Percentiles rank a stretch among this genome's conserved stretches.
Evolutionary conservation across 805 yeast species (phyloP).

Genomic region (Peterozyma toletana): DNA sequence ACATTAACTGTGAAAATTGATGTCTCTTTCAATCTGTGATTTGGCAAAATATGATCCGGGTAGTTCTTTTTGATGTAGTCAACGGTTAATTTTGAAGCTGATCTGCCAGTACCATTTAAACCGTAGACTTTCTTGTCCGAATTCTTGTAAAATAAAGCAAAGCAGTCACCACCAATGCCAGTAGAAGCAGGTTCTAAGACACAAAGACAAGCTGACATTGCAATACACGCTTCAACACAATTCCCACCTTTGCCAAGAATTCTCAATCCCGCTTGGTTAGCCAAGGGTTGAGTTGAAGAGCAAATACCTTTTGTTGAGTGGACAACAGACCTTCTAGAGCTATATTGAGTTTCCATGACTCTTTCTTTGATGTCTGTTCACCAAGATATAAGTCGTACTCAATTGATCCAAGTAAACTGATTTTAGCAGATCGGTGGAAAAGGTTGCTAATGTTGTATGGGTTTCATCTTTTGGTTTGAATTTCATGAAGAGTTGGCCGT

Average conservation of each 20-base stretch:
- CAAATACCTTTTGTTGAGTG: conserved; percentile 70
- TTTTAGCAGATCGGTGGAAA: too few species aligned
- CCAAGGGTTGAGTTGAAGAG: conserved; percentile 70
- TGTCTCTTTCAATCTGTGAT: conserved; percentile 37
- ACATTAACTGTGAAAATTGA: conserved; percentile 61
- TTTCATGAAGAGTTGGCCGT: too few species aligned
- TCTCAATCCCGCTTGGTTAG: conserved; percentile 65
- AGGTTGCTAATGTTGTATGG: too few species aligned
- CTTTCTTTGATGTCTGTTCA: too few species aligned
- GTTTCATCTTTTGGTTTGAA: too few species aligned
- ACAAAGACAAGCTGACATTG: conserved; percentile 48
- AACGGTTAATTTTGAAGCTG: conserved; percentile 43
- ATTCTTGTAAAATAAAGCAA: conserved; percentile 50
- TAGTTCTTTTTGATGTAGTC: conserved; percentile 34
- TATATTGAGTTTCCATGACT: conserved; percentile 18
- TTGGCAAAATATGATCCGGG: conserved; percentile 35
- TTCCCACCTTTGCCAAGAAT: conserved; percentile 69
- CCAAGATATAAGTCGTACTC: too few species aligned
- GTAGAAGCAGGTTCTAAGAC: conserved; percentile 54
- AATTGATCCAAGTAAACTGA: too few species aligned
- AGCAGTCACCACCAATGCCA: conserved; percentile 66
- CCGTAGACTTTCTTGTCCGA: conserved; percentile 49
- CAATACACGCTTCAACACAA: conserved; percentile 58
- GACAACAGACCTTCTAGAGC: conserved; percentile 66
- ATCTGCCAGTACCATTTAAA: conserved; percentile 69